A percentile compares a stretch with the other conserved stretches of the same genome.
phyloP scores from a whole-genome alignment of 495 filamentous ascomycete genomes.

The Podospora didyma region DNA sequence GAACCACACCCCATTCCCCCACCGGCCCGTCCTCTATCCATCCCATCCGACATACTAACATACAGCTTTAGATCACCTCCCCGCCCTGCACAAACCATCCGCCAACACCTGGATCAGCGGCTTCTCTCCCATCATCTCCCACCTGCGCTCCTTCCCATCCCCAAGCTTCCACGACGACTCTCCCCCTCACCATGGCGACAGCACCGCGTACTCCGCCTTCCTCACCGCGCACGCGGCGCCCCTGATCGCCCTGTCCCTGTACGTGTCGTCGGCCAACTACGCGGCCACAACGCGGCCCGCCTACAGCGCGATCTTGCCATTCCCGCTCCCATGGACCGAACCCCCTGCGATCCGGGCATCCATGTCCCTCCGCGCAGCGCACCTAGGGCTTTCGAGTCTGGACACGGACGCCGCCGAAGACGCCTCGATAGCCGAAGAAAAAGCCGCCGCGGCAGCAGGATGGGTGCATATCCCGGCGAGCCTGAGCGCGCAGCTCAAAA shows the following conservation, averaged over 20 bases:
- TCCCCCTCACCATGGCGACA: conserved; percentile 63
- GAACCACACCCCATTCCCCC: background rate
- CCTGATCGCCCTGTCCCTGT: conserved; percentile 77
- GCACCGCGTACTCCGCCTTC: conserved; percentile 66
- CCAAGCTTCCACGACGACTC: conserved; percentile 53
- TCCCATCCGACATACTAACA: background rate
- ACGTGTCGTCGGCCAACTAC: conserved; percentile 85
- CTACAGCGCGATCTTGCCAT: conserved; percentile 70
- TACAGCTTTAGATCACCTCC: conserved; percentile 60
- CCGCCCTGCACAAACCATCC: conserved; percentile 61
- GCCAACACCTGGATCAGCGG: conserved; percentile 58
- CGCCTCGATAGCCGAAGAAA: conserved; percentile 19
- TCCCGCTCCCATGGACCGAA: conserved; percentile 78
- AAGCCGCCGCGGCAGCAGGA: conserved; percentile 25
- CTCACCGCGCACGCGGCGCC: conserved; percentile 59
- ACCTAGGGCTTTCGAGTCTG: conserved; percentile 58
- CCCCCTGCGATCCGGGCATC: conserved; percentile 62
- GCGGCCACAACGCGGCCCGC: conserved; percentile 65
- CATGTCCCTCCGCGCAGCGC: conserved; percentile 65
- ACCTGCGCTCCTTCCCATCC: conserved; percentile 51
- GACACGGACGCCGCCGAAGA: conserved; percentile 37
- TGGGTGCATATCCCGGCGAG: conserved; percentile 27
- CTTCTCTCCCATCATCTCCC: conserved; percentile 68
- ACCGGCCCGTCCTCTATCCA: too few species aligned
- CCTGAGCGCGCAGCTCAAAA: conserved; percentile 16